phyloP scores from a whole-genome alignment of 106 monocot species.

The Apostasia shenzhenica region DNA sequence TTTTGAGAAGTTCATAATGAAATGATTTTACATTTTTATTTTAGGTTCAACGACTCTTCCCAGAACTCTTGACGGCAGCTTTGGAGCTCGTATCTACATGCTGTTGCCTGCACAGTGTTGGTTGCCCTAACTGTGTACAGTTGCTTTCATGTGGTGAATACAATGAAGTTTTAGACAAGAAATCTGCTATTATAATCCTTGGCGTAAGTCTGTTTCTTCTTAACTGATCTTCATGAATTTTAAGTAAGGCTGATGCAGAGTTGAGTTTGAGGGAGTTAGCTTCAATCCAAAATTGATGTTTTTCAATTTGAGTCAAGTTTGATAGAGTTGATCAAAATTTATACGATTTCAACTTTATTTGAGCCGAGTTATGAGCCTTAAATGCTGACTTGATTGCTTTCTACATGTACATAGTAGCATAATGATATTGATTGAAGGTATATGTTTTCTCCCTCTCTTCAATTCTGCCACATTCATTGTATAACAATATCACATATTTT shows the following conservation, averaged over 20 bases:
- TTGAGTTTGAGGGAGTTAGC: too few species aligned
- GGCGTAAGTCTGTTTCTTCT: conserved; percentile 21
- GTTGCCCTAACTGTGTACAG: conserved; percentile 92
- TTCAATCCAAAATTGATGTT: not conserved
- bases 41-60: conserved; percentile 60
- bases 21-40: not conserved
- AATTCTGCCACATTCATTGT: too few species aligned
- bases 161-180: conserved; percentile 83
- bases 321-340: too few species aligned
- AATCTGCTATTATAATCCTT: conserved; percentile 66
- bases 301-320: not conserved
- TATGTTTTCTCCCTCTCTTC: too few species aligned
- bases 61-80: conserved; percentile 64
- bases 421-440: too few species aligned
- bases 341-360: too few species aligned
- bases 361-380: too few species aligned
- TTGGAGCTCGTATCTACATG: conserved; percentile 60
- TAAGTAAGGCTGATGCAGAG: too few species aligned
- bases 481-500: too few species aligned
- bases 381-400: too few species aligned
- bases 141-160: conserved; percentile 63
- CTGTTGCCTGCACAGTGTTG: conserved; percentile 36
- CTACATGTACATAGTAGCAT: too few species aligned
- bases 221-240: not conserved
- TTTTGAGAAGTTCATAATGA: too few species aligned